Evolutionary conservation across 2,329 filamentous ascomycete genomes (phyloP).

Genomic region (Cytospora leucostoma): DNA sequence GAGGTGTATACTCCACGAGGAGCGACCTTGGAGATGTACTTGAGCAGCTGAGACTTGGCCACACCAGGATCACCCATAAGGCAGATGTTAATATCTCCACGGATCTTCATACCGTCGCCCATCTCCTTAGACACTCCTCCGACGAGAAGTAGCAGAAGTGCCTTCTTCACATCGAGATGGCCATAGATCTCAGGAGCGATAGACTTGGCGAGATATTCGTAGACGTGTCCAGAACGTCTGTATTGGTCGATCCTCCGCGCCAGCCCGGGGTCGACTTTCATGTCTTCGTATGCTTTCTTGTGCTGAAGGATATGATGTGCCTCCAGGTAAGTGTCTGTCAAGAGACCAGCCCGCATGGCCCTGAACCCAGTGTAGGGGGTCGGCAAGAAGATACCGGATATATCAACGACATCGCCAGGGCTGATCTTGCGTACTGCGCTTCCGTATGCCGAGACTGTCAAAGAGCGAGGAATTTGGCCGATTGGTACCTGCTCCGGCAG

Average conservation of each 20-base stretch:
- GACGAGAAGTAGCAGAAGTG: slow-evolving; percentile 89
- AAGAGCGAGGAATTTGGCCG: slow-evolving; percentile 89
- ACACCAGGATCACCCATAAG: slow-evolving; percentile 99
- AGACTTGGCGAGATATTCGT: slow-evolving; percentile 92
- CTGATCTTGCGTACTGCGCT: slow-evolving; percentile 83
- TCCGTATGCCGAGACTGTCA: slow-evolving; percentile 89
- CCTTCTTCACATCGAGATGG: slow-evolving; percentile 97
- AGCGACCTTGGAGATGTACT: slow-evolving; percentile 98
- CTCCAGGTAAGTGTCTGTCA: slow-evolving; percentile 96
- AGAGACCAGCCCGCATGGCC: slow-evolving; percentile 90
- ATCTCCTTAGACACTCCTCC: slow-evolving; percentile 96
- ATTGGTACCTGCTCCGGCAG: slow-evolving; percentile 99
- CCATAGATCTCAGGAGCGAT: slow-evolving; percentile 98
- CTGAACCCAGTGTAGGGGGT: slow-evolving; percentile 99
- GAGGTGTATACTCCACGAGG: slow-evolving; percentile 87
- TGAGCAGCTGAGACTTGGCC: slow-evolving; percentile 96
- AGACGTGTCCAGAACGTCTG: slow-evolving; percentile 83
- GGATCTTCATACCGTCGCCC: slow-evolving; percentile 97
- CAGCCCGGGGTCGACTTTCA: slow-evolving; percentile 78
- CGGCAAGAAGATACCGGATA: slow-evolving; percentile 93
- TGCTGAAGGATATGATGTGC: slow-evolving; percentile 92
- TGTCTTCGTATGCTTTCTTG: slow-evolving; percentile 96
- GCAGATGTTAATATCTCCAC: slow-evolving; percentile 98
- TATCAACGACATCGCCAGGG: slow-evolving; percentile 90
- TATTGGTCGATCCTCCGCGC: slow-evolving; percentile 84